These are phyloP conservation scores for Paecilomyces niveus DNA, from an alignment of 2,329 filamentous ascomycete species.

Conservation along the genomic window DNA sequence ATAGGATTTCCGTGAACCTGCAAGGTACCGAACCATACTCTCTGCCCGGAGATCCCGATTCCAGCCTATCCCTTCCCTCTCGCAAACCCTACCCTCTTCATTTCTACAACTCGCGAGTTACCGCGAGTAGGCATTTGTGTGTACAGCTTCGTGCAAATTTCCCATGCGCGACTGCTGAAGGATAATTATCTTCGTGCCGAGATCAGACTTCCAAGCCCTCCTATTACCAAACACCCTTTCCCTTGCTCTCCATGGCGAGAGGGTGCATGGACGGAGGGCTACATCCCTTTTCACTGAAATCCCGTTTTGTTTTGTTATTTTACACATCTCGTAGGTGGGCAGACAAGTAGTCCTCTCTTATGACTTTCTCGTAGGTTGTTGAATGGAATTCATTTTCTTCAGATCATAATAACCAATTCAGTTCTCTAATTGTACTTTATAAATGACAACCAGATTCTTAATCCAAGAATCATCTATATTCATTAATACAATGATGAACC, in stretches of 20 bases:
- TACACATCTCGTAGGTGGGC: not conserved
- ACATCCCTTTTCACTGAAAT: slow-evolving; percentile 20
- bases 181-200: slow-evolving; percentile 59
- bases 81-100: not conserved
- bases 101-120: slow-evolving; percentile 4
- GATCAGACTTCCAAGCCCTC: slow-evolving; percentile 40
- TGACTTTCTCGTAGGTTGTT: not conserved
- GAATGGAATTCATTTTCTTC: not conserved
- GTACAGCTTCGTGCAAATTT: slow-evolving; percentile 57
- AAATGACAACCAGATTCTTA: no score
- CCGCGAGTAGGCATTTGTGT: slow-evolving; percentile 56
- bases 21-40: not conserved
- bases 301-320: not conserved
- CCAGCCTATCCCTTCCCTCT: slow-evolving; percentile 2
- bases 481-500: not conserved
- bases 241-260: slow-evolving; percentile 29
- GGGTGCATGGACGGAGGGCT: slow-evolving; percentile 43
- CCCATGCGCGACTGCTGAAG: slow-evolving; percentile 60
- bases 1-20: not conserved
- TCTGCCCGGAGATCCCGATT: not conserved
- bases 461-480: not conserved
- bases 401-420: no score
- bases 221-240: slow-evolving; percentile 45
- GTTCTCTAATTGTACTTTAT: no score
- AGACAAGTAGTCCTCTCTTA: not conserved